Evolutionary conservation across 1,284 basidiomycete genomes (phyloP).

Genomic region (Ceratorhiza oryzae-sativae): DNA sequence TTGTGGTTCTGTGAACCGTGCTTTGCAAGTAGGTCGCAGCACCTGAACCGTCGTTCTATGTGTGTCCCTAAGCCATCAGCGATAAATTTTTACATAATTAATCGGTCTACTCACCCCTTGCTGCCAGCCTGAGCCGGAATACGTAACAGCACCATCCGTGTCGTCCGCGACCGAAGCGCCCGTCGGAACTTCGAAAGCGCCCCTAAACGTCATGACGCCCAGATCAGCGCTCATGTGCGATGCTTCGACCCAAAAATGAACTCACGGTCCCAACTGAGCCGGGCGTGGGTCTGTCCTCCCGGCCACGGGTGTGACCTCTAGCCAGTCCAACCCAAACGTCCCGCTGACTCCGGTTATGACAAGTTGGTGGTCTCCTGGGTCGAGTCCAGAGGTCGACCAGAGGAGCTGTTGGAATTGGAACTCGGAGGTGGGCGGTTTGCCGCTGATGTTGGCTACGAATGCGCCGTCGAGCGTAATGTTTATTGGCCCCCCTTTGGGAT

Average conservation of each 20-base stretch:
- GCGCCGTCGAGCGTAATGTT: background rate
- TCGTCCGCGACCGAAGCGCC: background rate
- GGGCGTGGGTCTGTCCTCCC: background rate
- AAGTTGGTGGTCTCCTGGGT: constrained; percentile 2
- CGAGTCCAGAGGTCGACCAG: background rate
- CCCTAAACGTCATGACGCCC: background rate
- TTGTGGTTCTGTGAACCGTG: background rate
- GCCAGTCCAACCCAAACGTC: background rate
- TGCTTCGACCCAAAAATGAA: background rate
- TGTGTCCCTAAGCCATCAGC: too few relatives aligned
- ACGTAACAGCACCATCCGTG: background rate
- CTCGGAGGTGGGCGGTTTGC: background rate
- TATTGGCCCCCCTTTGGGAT: background rate
- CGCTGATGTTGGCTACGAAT: background rate
- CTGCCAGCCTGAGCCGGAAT: constrained; percentile 6
- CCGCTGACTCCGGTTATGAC: background rate
- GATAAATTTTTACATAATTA: too few relatives aligned
- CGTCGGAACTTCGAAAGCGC: background rate
- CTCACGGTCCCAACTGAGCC: background rate
- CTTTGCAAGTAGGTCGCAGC: background rate
- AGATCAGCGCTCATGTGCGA: too few relatives aligned
- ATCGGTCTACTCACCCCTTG: too few relatives aligned
- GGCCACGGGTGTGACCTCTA: background rate
- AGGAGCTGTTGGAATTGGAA: constrained; percentile 8
- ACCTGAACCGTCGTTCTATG: background rate